Evolutionary conservation across 306 rosid genomes (phyloP).

Genomic region (Oxytropis ochrocephala): DNA sequence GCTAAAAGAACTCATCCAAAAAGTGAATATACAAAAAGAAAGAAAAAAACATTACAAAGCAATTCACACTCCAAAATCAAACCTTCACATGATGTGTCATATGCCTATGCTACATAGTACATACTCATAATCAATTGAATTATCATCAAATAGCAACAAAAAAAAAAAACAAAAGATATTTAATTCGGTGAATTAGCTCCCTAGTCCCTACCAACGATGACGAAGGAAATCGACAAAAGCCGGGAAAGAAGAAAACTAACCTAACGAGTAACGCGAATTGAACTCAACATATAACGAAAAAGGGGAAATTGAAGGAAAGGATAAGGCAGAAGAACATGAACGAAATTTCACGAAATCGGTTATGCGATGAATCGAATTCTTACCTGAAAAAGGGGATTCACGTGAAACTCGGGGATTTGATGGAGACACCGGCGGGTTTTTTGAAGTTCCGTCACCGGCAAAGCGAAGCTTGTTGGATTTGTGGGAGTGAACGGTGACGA

Average conservation of each 20-base stretch:
- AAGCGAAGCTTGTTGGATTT: neutral
- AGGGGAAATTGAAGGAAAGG: neutral
- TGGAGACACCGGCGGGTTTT: conserved; percentile 31
- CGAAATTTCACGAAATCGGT: neutral
- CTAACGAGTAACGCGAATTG: conserved; percentile 22
- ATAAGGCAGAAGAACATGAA: neutral
- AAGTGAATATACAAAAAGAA: neutral
- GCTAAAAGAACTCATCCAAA: neutral
- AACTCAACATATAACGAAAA: conserved; percentile 1
- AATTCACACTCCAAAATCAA: conserved; percentile 23
- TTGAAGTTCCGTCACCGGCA: conserved; percentile 56
- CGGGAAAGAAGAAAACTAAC: neutral
- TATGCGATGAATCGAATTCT: conserved; percentile 23
- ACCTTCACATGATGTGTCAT: neutral
- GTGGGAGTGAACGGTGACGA: conserved; percentile 43
- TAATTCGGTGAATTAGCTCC: neutral
- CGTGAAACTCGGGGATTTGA: conserved; percentile 12
- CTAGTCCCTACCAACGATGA: conserved; percentile 10
- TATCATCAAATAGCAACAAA: neutral
- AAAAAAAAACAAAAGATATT: neutral
- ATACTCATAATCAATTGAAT: neutral
- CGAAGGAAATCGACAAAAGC: neutral
- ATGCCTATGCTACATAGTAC: neutral
- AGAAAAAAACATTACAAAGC: neutral
- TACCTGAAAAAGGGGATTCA: conserved; percentile 22